Evolutionary conservation across 176 grass and related monocot species (phyloP).

Genomic region (Carex pumila): DNA sequence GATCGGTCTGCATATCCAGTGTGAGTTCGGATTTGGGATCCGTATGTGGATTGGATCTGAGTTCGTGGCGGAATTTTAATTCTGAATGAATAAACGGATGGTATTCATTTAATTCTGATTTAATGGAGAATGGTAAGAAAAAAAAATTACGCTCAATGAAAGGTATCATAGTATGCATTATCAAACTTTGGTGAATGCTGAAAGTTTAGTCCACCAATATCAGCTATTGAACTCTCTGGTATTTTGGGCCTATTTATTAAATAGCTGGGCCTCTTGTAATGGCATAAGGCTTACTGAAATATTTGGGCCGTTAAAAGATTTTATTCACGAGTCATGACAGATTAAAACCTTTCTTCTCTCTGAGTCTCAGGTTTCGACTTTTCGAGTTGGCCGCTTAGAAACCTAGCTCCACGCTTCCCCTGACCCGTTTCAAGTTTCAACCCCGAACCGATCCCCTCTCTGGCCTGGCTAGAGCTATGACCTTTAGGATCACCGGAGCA

Average conservation of each 20-base stretch:
- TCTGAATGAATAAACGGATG: too few relatives aligned
- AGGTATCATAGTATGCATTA: too few relatives aligned
- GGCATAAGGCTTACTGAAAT: background rate
- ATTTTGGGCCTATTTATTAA: background rate
- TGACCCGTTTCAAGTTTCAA: constrained; percentile 5
- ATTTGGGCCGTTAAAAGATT: background rate
- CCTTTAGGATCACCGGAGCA: constrained; percentile 8
- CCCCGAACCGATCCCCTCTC: background rate
- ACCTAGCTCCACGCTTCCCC: background rate
- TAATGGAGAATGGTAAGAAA: too few relatives aligned
- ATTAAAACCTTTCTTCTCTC: background rate
- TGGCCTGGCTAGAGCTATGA: background rate
- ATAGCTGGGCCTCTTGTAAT: background rate
- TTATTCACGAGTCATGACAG: background rate
- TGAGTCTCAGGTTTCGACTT: background rate
- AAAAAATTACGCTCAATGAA: too few relatives aligned
- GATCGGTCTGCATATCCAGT: too few relatives aligned
- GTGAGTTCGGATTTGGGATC: too few relatives aligned
- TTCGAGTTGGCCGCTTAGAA: background rate
- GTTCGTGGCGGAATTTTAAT: too few relatives aligned
- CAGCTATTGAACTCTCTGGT: background rate
- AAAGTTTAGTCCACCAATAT: too few relatives aligned
- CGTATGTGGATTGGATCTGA: too few relatives aligned
- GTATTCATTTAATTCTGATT: too few relatives aligned
- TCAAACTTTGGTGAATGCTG: too few relatives aligned